Evolutionary conservation across 2,329 filamentous ascomycete genomes (phyloP), one percentile per base, ranked within the genome.

Genomic region (Talaromyces sp.): DNA sequence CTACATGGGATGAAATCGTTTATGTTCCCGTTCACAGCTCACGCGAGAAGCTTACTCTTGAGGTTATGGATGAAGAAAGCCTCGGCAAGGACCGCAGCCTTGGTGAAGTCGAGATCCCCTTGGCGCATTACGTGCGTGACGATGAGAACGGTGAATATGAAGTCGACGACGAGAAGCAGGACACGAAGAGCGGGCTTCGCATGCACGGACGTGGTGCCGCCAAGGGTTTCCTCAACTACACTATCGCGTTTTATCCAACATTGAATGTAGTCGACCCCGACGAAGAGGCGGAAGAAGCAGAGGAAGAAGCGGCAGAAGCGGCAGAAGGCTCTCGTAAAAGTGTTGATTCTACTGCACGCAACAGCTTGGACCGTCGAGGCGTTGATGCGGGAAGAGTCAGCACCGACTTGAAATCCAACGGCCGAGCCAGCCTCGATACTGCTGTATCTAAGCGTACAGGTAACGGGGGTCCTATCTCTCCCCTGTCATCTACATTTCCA

Each of bases 31-130:
- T 99, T 61, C 93, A 97, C 73, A 92, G 88, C 7, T 70, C 84
- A 15, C 88, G 91, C 33, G 95, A 99, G 73, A 92, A 90, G 70
- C 81, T 99, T 32, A 87, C 88, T 0, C 78, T 99, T 19, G 95
- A 99, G 75, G 92, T 98, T 66, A 96, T 99, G 93, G 95, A 99
- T 69, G 87, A 95, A 64, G 95, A 99, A 77, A 93, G 88, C 68
- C 83, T 98, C 71, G 91, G 91, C 69, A 95, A 92, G 73, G 95
- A 99, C 74, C 89, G 95, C 61, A 90, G 90, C 49, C 83, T 99
- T 36, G 95, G 95, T 58, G 82, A 89, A 59, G 78, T 95, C 19
- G 93, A 98, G 67, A 76, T 97, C 28, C 81, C 85, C 58, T 88
- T 89, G 9, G 81, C 87, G 19, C 91, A 98, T 65, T 98, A 91